Percentiles rank a stretch among this genome's conserved stretches.
phyloP scores from a whole-genome alignment of 1,284 basidiomycete genomes.

The Rhodotorula sp. region DNA sequence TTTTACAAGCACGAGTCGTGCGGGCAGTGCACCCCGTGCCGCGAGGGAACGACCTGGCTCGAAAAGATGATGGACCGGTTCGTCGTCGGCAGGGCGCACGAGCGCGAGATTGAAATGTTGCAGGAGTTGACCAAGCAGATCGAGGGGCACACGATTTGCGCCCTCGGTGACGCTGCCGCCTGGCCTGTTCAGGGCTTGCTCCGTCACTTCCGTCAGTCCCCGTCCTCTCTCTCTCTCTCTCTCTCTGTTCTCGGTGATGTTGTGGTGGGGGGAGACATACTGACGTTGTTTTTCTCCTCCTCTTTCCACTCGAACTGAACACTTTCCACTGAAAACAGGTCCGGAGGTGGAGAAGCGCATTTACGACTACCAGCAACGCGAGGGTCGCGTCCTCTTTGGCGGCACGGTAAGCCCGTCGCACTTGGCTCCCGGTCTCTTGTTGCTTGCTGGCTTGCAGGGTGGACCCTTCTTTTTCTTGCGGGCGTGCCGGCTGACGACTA shows the following conservation, averaged over 20 bases:
- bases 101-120: constrained; percentile 95
- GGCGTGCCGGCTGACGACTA: neutral
- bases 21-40: constrained; percentile 86
- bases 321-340: constrained; percentile 43
- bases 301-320: neutral
- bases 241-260: too few species aligned
- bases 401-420: constrained; percentile 54
- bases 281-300: neutral
- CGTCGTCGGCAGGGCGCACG: constrained; percentile 81
- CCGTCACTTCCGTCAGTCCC: constrained; percentile 77
- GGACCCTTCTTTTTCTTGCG: too few species aligned
- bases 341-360: constrained; percentile 89
- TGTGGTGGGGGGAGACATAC: too few species aligned
- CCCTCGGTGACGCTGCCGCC: constrained; percentile 92
- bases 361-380: constrained; percentile 67
- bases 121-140: constrained; percentile 95
- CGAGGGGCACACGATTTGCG: constrained; percentile 83
- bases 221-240: neutral
- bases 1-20: constrained; percentile 99
- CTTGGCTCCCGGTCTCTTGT: neutral
- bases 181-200: constrained; percentile 97
- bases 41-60: constrained; percentile 80
- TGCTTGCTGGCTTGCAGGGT: neutral
- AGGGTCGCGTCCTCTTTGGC: constrained; percentile 87
- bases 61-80: constrained; percentile 94